A percentile compares a stretch with the other conserved stretches of the same genome.
Conservation (phyloP, 345 rosid genomes). For the Brassica incana region DNA sequence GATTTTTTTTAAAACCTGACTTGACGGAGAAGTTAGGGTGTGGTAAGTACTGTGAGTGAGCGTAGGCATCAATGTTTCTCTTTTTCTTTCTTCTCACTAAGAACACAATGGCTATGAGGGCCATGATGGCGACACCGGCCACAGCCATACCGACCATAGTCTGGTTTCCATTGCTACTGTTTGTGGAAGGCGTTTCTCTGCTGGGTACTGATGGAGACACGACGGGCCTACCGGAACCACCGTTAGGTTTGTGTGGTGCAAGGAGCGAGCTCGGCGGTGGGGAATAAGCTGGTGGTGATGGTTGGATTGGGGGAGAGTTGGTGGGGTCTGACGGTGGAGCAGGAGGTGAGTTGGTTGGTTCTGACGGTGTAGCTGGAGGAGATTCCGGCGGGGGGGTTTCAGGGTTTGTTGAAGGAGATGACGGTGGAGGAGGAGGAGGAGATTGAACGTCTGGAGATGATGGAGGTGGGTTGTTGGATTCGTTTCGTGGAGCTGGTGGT, state of each 20-base stretch:
- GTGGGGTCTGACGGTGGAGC: background rate
- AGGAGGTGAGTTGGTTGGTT: background rate
- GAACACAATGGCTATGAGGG: constrained; percentile 47
- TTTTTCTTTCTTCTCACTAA: constrained; percentile 46
- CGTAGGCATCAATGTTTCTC: constrained; percentile 33
- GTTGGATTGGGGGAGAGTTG: background rate
- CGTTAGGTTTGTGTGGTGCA: constrained; percentile 11
- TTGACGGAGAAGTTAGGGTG: constrained; percentile 47
- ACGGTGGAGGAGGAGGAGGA: background rate
- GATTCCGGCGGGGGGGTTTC: constrained; percentile 20
- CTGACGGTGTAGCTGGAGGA: constrained; percentile 15
- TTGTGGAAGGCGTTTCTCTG: constrained; percentile 17
- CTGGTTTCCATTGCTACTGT: background rate
- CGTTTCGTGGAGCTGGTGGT: constrained; percentile 22
- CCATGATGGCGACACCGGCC: constrained; percentile 49
- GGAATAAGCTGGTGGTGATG: background rate
- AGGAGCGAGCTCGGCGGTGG: constrained; percentile 17
- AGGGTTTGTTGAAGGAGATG: constrained; percentile 20
- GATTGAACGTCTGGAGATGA: background rate
- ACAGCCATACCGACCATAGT: constrained; percentile 43
- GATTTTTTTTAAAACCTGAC: constrained; percentile 48
- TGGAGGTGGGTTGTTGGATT: constrained; percentile 19
- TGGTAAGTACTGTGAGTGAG: constrained; percentile 45
- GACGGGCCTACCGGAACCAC: constrained; percentile 10
- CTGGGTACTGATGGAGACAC: constrained; percentile 19